Evolutionary conservation across 2,329 filamentous ascomycete species (phyloP).

Genomic region (Xylariales sp.): DNA sequence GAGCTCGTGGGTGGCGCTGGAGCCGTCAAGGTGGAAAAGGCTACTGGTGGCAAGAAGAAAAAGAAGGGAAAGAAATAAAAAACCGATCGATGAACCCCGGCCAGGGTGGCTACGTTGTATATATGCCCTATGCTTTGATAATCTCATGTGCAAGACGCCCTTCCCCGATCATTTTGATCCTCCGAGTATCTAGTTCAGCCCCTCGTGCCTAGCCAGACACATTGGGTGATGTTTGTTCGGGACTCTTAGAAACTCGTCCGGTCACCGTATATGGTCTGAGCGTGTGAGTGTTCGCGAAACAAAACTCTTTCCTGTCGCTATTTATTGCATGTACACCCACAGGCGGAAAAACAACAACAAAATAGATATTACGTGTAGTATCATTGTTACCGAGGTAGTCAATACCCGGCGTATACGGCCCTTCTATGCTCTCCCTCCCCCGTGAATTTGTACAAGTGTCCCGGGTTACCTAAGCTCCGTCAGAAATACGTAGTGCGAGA

Average conservation of each 20-base stretch:
- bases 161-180: neutral
- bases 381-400: constrained; percentile 18
- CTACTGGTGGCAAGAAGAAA: constrained; percentile 54
- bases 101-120: neutral
- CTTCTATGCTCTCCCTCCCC: constrained; percentile 9
- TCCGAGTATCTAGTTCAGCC: neutral
- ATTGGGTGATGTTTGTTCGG: neutral
- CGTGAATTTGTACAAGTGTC: constrained; percentile 10
- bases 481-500: constrained; percentile 3
- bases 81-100: constrained; percentile 45
- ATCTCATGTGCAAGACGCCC: neutral
- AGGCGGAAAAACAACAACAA: neutral
- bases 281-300: neutral
- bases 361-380: constrained; percentile 25
- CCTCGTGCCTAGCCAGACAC: neutral
- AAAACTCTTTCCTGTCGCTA: neutral
- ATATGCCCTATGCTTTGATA: neutral
- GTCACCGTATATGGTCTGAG: neutral
- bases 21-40: constrained; percentile 72
- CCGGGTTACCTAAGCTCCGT: neutral
- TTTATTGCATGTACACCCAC: neutral
- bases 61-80: constrained; percentile 64
- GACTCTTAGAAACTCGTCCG: neutral
- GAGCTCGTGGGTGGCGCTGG: constrained; percentile 73
- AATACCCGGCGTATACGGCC: constrained; percentile 14